Percentiles rank a stretch among this genome's conserved stretches.
Conservation (phyloP, 78 protist genomes). For the Dictyostelium firmibasis region DNA sequence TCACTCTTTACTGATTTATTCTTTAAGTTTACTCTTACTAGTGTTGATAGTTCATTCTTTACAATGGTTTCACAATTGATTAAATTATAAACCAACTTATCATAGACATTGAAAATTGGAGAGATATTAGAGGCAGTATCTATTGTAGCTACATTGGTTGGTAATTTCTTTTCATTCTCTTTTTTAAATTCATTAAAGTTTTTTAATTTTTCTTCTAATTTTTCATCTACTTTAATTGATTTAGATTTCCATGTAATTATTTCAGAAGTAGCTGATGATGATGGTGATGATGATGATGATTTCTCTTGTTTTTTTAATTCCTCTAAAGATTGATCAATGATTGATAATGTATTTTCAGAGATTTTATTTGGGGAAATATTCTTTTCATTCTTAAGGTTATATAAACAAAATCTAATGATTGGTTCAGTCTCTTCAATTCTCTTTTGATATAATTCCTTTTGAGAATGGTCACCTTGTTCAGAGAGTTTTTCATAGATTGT, state of each 20-base stretch:
- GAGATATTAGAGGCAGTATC: background rate
- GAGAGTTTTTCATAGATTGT: conserved; percentile 14
- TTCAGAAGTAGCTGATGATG: background rate
- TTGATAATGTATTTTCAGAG: background rate
- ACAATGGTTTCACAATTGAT: conserved; percentile 32
- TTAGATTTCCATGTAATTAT: conserved; percentile 26
- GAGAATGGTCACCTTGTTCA: conserved; percentile 22
- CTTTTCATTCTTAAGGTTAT: background rate
- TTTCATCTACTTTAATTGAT: conserved; percentile 6
- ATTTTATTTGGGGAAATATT: background rate
- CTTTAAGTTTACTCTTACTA: background rate
- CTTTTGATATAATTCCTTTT: conserved; percentile 3
- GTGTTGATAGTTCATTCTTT: conserved; percentile 3
- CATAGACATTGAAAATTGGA: background rate
- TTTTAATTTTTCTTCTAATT: background rate
- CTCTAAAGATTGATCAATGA: background rate
- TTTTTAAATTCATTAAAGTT: background rate
- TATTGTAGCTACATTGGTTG: background rate
- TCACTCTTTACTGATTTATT: conserved; percentile 63
- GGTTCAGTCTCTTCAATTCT: conserved; percentile 44
- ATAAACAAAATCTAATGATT: conserved; percentile 41
- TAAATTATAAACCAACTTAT: conserved; percentile 27
- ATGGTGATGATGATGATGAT: background rate
- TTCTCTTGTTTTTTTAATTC: background rate
- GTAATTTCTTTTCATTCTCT: conserved; percentile 4